Conservation (phyloP, 257 asterid species). For the Nicotiana noctiflora region DNA sequence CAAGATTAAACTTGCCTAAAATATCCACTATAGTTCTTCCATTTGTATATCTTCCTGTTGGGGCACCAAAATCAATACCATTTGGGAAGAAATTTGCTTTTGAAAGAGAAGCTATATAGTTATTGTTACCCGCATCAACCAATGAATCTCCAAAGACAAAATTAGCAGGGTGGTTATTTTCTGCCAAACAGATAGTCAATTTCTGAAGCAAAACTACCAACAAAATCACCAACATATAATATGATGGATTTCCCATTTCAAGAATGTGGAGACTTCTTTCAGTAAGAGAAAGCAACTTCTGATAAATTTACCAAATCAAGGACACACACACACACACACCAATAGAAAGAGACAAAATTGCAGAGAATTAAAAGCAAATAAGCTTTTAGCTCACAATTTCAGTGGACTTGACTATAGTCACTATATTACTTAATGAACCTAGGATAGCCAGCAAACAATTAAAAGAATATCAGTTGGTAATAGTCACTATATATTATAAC, state of each 20-base stretch:
- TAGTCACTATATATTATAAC: not conserved
- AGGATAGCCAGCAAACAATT: too few relatives aligned
- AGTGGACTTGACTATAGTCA: not conserved
- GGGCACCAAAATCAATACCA: conserved; percentile 70
- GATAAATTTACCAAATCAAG: too few relatives aligned
- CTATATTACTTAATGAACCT: too few relatives aligned
- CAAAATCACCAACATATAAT: not conserved
- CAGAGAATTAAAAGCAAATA: not conserved
- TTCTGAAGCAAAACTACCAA: not conserved
- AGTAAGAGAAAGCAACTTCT: not conserved
- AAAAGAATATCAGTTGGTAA: not conserved
- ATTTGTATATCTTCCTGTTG: conserved; percentile 72
- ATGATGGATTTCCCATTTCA: not conserved
- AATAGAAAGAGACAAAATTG: too few relatives aligned
- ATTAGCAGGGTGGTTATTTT: conserved; percentile 29
- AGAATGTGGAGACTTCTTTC: not conserved
- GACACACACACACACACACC: too few relatives aligned
- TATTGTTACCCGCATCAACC: conserved; percentile 73
- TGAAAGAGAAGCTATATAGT: conserved; percentile 57
- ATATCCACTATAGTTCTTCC: conserved; percentile 73
- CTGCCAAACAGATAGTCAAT: not conserved
- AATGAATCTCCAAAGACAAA: conserved; percentile 81
- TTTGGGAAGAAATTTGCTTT: conserved; percentile 67
- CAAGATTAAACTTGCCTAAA: conserved; percentile 39
- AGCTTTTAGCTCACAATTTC: not conserved